These are phyloP conservation scores for Drechslerella dactyloides DNA, from an alignment of 2,329 filamentous ascomycete genomes.

Conservation along the genomic window DNA sequence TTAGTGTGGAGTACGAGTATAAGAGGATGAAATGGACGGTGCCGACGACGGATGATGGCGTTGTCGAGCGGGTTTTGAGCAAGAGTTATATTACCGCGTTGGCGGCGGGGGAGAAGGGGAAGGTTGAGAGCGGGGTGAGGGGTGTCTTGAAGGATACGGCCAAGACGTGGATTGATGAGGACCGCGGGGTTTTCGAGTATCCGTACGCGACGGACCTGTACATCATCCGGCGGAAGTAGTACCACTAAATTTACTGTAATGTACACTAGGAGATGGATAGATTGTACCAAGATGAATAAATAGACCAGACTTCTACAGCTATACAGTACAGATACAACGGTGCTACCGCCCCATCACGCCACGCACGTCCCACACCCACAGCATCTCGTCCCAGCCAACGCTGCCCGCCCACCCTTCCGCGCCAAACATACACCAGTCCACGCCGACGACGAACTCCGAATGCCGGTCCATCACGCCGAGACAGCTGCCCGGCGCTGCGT, in stretches of 20 bases:
- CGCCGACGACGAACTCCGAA: conserved; percentile 93
- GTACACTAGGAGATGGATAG: background rate
- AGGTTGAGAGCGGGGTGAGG: conserved; percentile 22
- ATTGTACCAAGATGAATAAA: background rate
- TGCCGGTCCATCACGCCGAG: conserved; percentile 88
- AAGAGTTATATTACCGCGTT: conserved; percentile 50
- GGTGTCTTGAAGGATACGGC: conserved; percentile 14
- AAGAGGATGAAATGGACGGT: conserved; percentile 17
- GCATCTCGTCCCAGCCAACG: conserved; percentile 89
- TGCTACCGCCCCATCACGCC: conserved; percentile 63
- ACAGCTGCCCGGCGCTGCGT: conserved; percentile 66
- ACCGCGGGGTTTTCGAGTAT: conserved; percentile 37
- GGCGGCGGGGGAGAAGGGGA: conserved; percentile 6
- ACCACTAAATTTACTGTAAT: too few species aligned
- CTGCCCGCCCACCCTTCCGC: conserved; percentile 94
- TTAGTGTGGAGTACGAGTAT: conserved; percentile 13
- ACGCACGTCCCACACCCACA: conserved; percentile 90
- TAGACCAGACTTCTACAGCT: background rate
- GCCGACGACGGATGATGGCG: conserved; percentile 26
- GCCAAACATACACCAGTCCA: conserved; percentile 98
- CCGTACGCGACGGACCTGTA: conserved; percentile 46
- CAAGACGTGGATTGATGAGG: conserved; percentile 45
- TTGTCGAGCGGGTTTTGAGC: conserved; percentile 33
- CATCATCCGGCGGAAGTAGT: conserved; percentile 36
- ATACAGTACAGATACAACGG: conserved; percentile 9